Percentiles rank a stretch among this genome's conserved stretches.
Conservation (phyloP, 2,329 filamentous ascomycete species). For the Acephala macrosclerotiorum region DNA sequence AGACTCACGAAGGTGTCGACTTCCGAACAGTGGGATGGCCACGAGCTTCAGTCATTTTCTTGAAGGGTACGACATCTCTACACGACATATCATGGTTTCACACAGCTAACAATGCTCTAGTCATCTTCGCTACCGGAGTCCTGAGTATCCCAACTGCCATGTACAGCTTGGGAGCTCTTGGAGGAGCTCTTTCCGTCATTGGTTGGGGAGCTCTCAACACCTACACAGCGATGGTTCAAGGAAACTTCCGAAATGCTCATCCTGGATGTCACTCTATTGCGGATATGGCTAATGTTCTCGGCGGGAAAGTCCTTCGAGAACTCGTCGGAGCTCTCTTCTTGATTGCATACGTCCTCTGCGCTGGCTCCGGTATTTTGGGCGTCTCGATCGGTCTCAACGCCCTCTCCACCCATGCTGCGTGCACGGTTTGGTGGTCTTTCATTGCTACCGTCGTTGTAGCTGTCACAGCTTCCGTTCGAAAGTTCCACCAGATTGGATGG, state of each 20-base stretch:
- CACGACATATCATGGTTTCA: background rate
- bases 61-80: conserved; percentile 43
- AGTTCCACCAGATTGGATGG: conserved; percentile 67
- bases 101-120: conserved; percentile 17
- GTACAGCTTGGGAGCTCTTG: conserved; percentile 51
- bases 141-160: conserved; percentile 52
- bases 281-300: conserved; percentile 65
- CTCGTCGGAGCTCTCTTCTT: conserved; percentile 63
- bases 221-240: conserved; percentile 55
- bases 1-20: conserved; percentile 51
- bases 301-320: conserved; percentile 59
- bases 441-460: conserved; percentile 59
- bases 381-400: conserved; percentile 67
- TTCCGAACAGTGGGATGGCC: conserved; percentile 58
- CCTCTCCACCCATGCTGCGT: conserved; percentile 62
- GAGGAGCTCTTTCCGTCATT: conserved; percentile 52
- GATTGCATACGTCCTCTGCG: conserved; percentile 62
- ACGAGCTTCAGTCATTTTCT: conserved; percentile 55
- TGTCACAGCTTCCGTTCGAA: conserved; percentile 59
- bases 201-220: conserved; percentile 48
- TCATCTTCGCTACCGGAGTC: conserved; percentile 51
- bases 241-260: conserved; percentile 58
- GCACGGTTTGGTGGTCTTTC: conserved; percentile 64
- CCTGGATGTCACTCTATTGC: conserved; percentile 59
- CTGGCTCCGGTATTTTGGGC: conserved; percentile 64